These are phyloP conservation scores for Podaxis mareebaensis DNA, from an alignment of 768 basidiomycete species.

Conservation along the genomic window DNA sequence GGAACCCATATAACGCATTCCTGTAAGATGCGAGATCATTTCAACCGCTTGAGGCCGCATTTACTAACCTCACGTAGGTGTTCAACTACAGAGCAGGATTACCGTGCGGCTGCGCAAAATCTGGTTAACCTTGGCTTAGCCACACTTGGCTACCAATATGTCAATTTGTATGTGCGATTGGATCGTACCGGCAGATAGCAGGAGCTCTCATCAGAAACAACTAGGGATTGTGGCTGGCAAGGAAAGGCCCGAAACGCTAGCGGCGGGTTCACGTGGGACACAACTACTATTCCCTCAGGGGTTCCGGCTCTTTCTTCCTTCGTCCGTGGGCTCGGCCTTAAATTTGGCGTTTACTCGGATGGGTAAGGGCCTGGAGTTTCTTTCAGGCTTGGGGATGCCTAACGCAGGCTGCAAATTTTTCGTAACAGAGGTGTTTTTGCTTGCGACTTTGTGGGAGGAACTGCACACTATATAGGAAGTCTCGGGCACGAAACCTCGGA, in stretches of 20 bases:
- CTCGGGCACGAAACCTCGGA: conserved; percentile 48
- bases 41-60: not conserved
- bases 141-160: conserved; percentile 40
- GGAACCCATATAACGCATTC: conserved; percentile 51
- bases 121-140: conserved; percentile 38
- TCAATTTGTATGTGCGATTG: conserved; percentile 37
- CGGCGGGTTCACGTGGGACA: conserved; percentile 47
- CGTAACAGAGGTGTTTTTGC: conserved; percentile 40
- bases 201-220: not conserved
- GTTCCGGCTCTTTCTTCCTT: conserved; percentile 39
- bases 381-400: not conserved
- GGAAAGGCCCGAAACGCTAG: conserved; percentile 38
- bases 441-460: conserved; percentile 47
- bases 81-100: conserved; percentile 41
- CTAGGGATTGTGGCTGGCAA: conserved; percentile 54
- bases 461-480: conserved; percentile 44
- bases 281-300: conserved; percentile 37
- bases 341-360: conserved; percentile 66
- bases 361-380: conserved; percentile 26
- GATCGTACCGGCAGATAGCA: not conserved
- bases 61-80: conserved; percentile 31
- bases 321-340: conserved; percentile 45
- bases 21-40: conserved; percentile 27
- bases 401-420: not conserved
- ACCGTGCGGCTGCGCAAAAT: conserved; percentile 38